Evolutionary conservation across 192 early-diverging fungal species (phyloP), one percentile per base, ranked within the genome.

Genomic region (Coemansia sp.): DNA sequence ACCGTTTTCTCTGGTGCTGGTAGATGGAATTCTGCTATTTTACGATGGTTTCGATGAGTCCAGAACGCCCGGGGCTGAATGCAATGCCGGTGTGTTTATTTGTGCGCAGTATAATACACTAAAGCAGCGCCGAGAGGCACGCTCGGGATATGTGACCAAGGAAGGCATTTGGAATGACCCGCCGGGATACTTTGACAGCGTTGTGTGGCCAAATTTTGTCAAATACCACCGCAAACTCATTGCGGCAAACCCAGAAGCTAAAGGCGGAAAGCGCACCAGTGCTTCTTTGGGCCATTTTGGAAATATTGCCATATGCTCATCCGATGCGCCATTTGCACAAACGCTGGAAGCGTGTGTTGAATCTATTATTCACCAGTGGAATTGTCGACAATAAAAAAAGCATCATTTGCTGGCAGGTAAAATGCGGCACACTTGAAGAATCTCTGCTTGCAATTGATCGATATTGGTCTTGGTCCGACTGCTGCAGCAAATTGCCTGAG

Each of bases 21-120:
- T 79, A 7, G 93, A 95, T 56, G 93, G 93, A 7, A 90, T 95
- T 53, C 73, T 95, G 44, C 79, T 95, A 36, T 90, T 83, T 64
- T 75, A 83, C 44, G 65, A 79, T 28, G 47, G 83, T 51, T 53
- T 69, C 10, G 34, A 73, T 3, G 53, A 63, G 7, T 60, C 83
- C 6, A 83, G 86, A 37, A 55, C 62, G 11, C 64, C 64, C 0
- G 56, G 56, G 2, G 6, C 37, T 4, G 53, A 31, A 6, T 68
- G 64, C 45, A 60, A 72, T 30, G 42, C 49, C 5, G 70, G 70
- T 0, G 16, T 72, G 45, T 64, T 79, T 46, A 51, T 91, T 11
- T 74, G 76, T 31, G 84, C 88, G 0, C 65, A 76, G 1, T 85
- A 83, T 53, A 66, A 74, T 11, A 83, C 80, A 5, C 61, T 93